Conservation (phyloP, 345 rosid genomes). For the Mercurialis annua region DNA sequence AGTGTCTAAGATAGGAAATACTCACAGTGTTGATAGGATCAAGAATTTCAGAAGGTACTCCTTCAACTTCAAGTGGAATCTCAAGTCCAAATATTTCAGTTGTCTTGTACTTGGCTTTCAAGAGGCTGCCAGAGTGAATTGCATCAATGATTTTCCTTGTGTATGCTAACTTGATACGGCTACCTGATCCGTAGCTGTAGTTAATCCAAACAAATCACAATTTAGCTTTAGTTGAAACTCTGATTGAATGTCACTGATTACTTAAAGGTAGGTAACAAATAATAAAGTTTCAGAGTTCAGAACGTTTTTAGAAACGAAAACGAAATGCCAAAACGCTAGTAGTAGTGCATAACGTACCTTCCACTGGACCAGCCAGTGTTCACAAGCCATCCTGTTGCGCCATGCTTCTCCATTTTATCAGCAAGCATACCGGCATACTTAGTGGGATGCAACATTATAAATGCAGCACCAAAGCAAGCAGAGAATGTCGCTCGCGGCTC, state of each 20-base stretch:
- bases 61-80: slow-evolving; percentile 70
- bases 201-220: neutral
- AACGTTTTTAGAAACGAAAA: too few relatives aligned
- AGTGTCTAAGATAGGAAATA: slow-evolving; percentile 3
- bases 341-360: slow-evolving; percentile 42
- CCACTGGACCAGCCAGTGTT: slow-evolving; percentile 99
- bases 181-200: slow-evolving; percentile 77
- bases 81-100: slow-evolving; percentile 79
- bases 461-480: slow-evolving; percentile 97
- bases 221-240: neutral
- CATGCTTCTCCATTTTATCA: slow-evolving; percentile 90
- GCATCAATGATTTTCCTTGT: slow-evolving; percentile 91
- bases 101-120: slow-evolving; percentile 64
- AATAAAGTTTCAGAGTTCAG: too few relatives aligned
- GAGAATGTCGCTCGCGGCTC: slow-evolving; percentile 93
- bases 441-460: slow-evolving; percentile 97
- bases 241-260: neutral
- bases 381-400: slow-evolving; percentile 97
- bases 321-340: too few relatives aligned
- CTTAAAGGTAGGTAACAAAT: too few relatives aligned
- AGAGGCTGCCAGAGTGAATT: slow-evolving; percentile 73
- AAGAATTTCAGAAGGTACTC: slow-evolving; percentile 83
- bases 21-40: slow-evolving; percentile 77
- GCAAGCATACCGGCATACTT: slow-evolving; percentile 96
- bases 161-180: slow-evolving; percentile 76